phyloP scores from a whole-genome alignment of 306 rosid species.

The Carpinus viminea region DNA sequence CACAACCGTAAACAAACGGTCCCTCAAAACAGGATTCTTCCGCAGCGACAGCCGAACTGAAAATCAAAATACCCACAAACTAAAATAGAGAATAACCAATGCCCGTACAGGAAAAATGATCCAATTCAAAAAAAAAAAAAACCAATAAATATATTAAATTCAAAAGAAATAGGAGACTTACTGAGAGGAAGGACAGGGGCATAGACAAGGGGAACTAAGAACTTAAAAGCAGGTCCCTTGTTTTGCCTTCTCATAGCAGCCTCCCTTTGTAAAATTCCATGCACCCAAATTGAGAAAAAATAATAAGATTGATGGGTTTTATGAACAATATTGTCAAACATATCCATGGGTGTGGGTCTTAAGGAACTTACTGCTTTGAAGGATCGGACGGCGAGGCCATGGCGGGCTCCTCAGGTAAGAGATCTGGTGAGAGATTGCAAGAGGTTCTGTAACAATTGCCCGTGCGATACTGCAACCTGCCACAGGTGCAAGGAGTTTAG shows the following conservation, averaged over 20 bases:
- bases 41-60: constrained; percentile 81
- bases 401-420: constrained; percentile 22
- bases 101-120: background rate
- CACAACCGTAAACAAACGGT: constrained; percentile 79
- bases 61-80: constrained; percentile 22
- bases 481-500: too few relatives aligned
- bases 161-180: constrained; percentile 27
- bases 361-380: constrained; percentile 46
- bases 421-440: constrained; percentile 17
- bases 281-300: background rate
- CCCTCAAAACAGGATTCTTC: constrained; percentile 82
- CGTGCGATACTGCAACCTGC: background rate
- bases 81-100: background rate
- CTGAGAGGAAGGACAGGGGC: constrained; percentile 96
- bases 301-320: background rate
- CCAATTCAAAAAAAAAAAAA: background rate
- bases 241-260: constrained; percentile 54
- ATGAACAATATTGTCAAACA: background rate
- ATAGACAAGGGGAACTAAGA: constrained; percentile 80
- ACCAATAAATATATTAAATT: background rate
- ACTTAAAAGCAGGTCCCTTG: constrained; percentile 69
- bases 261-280: constrained; percentile 40
- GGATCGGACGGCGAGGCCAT: constrained; percentile 67
- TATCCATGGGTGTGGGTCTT: background rate
- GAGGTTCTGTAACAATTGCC: background rate